Percentiles rank a stretch among this genome's conserved stretches.
Evolutionary conservation across 768 basidiomycete genomes (phyloP).

Genomic region (Pleurotus cornucopiae): DNA sequence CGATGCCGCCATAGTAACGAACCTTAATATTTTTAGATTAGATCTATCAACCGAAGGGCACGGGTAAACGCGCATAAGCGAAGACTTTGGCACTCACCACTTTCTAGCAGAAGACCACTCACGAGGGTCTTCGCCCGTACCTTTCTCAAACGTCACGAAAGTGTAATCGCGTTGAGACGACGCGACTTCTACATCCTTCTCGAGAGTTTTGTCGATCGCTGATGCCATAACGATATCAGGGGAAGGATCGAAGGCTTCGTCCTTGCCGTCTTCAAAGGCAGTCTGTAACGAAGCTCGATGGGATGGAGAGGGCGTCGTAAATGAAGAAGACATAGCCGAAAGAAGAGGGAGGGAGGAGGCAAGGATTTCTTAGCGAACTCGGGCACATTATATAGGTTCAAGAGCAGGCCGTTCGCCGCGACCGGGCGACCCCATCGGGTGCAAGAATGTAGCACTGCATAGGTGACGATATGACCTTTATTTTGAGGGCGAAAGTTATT

Average conservation of each 20-base stretch:
- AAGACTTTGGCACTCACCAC: conserved; percentile 21
- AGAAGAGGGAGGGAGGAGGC: not conserved
- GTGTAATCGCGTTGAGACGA: conserved; percentile 12
- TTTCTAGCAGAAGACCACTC: conserved; percentile 29
- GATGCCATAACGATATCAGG: not conserved
- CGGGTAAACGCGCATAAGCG: not conserved
- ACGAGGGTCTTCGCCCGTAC: conserved; percentile 28
- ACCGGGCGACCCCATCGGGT: conserved; percentile 5
- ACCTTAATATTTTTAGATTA: conserved; percentile 20
- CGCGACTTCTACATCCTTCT: conserved; percentile 12
- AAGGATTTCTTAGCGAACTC: not conserved
- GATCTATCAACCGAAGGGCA: not conserved
- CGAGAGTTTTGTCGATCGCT: conserved; percentile 1
- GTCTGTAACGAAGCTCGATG: not conserved
- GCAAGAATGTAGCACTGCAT: not conserved
- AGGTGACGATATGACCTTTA: too few species aligned
- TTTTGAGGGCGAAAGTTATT: too few species aligned
- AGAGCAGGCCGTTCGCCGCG: not conserved
- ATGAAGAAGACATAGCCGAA: conserved; percentile 1
- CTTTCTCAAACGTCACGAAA: conserved; percentile 20
- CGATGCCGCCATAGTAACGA: conserved; percentile 28
- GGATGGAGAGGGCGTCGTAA: not conserved
- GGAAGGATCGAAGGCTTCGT: not conserved
- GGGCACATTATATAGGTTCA: not conserved
- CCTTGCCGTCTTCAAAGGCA: not conserved